Evolutionary conservation across 768 basidiomycete species (phyloP).

Genomic region (Boletus barrowsii): DNA sequence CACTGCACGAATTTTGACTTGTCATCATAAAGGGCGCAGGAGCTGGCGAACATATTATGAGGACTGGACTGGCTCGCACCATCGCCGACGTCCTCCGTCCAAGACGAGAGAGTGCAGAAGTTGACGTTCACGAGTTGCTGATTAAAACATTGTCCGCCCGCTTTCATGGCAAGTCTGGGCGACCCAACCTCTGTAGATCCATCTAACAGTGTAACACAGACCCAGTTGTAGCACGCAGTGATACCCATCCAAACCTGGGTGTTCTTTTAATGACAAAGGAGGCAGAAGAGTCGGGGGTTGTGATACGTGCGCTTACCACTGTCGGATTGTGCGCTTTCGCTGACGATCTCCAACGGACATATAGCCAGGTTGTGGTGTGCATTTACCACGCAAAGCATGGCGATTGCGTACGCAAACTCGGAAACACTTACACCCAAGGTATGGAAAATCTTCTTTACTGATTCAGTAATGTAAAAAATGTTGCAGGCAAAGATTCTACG

Average conservation of each 20-base stretch:
- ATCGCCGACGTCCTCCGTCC: slow-evolving; percentile 46
- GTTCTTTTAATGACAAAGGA: slow-evolving; percentile 59
- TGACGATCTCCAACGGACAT: not conserved
- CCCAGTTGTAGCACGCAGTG: slow-evolving; percentile 37
- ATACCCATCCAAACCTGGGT: slow-evolving; percentile 54
- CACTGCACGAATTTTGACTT: not conserved
- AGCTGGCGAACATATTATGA: slow-evolving; percentile 68
- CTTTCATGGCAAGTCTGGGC: slow-evolving; percentile 49
- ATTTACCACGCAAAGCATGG: slow-evolving; percentile 83
- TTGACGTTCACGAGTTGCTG: slow-evolving; percentile 58
- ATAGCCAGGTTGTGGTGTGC: slow-evolving; percentile 77
- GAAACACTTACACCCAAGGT: slow-evolving; percentile 57
- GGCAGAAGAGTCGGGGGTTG: slow-evolving; percentile 24
- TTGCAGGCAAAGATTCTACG: slow-evolving; percentile 36
- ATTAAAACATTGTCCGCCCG: slow-evolving; percentile 41
- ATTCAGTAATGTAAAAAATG: not conserved
- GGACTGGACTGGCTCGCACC: slow-evolving; percentile 50
- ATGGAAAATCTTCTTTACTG: slow-evolving; percentile 2
- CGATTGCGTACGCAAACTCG: slow-evolving; percentile 66
- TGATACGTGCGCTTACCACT: slow-evolving; percentile 25
- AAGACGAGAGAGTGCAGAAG: slow-evolving; percentile 23
- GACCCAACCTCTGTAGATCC: not conserved
- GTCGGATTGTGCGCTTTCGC: not conserved
- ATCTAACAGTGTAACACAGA: slow-evolving; percentile 24
- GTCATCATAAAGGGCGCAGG: slow-evolving; percentile 38